Percentiles rank a stretch among this genome's conserved stretches.
These are phyloP conservation scores for Colletotrichum aenigma DNA, from an alignment of 2,329 filamentous ascomycete species.

Conservation along the genomic window DNA sequence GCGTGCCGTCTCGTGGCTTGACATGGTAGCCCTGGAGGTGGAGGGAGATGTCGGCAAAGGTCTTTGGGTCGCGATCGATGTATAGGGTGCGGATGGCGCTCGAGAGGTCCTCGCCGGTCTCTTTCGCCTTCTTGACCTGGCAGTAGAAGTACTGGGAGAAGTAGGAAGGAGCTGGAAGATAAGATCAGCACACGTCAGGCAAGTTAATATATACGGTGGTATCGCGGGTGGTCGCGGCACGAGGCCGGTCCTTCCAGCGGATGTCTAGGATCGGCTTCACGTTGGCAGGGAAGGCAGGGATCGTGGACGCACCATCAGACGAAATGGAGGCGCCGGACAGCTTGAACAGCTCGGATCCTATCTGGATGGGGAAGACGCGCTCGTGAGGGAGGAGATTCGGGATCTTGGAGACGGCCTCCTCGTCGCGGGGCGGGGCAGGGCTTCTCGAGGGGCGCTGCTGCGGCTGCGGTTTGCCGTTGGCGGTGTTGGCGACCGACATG, in stretches of 20 bases:
- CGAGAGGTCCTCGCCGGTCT: slow-evolving; percentile 57
- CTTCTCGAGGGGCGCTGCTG: slow-evolving; percentile 3
- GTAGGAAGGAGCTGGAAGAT: slow-evolving; percentile 80
- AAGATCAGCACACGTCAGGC: not conserved
- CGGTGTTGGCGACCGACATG: slow-evolving; percentile 8
- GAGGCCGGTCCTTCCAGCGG: not conserved
- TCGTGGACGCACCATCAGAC: slow-evolving; percentile 65
- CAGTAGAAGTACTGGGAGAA: slow-evolving; percentile 94
- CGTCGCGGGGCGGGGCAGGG: slow-evolving; percentile 26
- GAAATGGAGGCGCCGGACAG: slow-evolving; percentile 75
- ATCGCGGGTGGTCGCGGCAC: not conserved
- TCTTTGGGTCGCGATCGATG: slow-evolving; percentile 90
- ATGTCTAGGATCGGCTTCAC: not conserved
- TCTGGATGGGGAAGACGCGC: slow-evolving; percentile 77
- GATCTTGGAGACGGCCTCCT: slow-evolving; percentile 49
- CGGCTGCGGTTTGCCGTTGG: not conserved
- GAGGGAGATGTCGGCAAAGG: slow-evolving; percentile 86
- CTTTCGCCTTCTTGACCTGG: slow-evolving; percentile 71
- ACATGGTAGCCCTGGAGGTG: slow-evolving; percentile 95
- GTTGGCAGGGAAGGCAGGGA: not conserved
- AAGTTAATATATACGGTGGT: not conserved
- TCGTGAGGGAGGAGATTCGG: slow-evolving; percentile 68
- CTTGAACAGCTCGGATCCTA: slow-evolving; percentile 74
- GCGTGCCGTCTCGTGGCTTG: slow-evolving; percentile 76
- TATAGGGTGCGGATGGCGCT: slow-evolving; percentile 77